These are phyloP conservation scores for Begonia masoniana DNA, from an alignment of 306 rosid genomes.

Conservation along the genomic window DNA sequence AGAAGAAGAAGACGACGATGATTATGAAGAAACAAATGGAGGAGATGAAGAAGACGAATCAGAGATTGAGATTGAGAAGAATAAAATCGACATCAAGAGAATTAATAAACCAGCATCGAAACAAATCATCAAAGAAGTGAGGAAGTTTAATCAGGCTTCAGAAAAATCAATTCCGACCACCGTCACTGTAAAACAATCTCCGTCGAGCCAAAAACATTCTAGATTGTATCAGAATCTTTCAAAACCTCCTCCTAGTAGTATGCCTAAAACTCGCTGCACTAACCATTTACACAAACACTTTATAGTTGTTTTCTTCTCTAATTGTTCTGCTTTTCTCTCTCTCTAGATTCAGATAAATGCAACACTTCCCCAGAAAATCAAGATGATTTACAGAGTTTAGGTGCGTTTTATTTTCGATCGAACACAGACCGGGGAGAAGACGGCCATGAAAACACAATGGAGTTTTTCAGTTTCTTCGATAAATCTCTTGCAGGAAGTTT, in stretches of 20 bases:
- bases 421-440: background rate
- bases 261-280: background rate
- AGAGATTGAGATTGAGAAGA: slow-evolving; percentile 26
- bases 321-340: background rate
- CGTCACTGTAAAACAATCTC: slow-evolving; percentile 15
- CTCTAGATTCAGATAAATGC: background rate
- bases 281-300: background rate
- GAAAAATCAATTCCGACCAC: slow-evolving; percentile 2
- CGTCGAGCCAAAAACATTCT: slow-evolving; percentile 18
- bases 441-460: no score
- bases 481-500: slow-evolving; percentile 5
- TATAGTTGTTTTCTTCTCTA: background rate
- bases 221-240: background rate
- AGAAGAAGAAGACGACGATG: slow-evolving; percentile 6
- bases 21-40: slow-evolving; percentile 12
- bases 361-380: slow-evolving; percentile 8
- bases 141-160: slow-evolving; percentile 13
- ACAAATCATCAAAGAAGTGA: slow-evolving; percentile 17
- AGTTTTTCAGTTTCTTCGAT: background rate
- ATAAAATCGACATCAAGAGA: slow-evolving; percentile 51
- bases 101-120: slow-evolving; percentile 24
- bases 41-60: slow-evolving; percentile 10
- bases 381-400: background rate
- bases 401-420: background rate
- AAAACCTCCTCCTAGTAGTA: background rate